Base-by-base conservation (phyloP, 768 basidiomycete genomes). In the Megacollybia marginata region DNA sequence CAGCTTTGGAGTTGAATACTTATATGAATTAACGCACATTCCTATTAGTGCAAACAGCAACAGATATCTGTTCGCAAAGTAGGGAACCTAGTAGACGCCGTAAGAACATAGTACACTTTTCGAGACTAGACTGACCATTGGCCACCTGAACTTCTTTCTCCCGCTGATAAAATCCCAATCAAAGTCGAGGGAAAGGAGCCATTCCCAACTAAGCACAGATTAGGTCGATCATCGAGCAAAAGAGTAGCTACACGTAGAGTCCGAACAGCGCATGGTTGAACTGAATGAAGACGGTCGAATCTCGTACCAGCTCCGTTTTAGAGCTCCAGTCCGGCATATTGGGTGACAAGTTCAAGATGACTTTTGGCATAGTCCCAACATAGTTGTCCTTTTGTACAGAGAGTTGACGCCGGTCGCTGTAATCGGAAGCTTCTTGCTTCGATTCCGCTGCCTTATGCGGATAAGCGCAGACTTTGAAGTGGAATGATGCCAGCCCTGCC, bases 241-340 rank as follows among this genome's bases (percentile, higher is more conserved):
- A 55, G 44, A 19, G 45, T 13, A 64, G 75, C 49, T 50, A 74
- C 80, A 69, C 62, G 55, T 82, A 83, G 19, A 84, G 59, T 11
- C 81, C 82, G 33, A 83, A 63, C 47, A 83, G 64, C 15, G 68
- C 69, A 52, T 84, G 81, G 69, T 76, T 76, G 16, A 83, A 70
- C 54, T 78, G 79, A 51, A 59, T 60, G 55, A 77, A 75, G 47
- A 68, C 63, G 33, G 60, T 65, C 7, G 66, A 65, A 54, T 83
- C 77, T 48, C 68, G 68, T 56, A 59, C 58, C 42, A 83, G 19
- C 61, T 80, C 79, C 5, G 52, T 54, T 15, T 64, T 61, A 13
- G 78, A 76, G 48, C 66, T 68, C 82, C 82, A 84, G 64, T 82
- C 70, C 45, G 71, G 69, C 76, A 78, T 78, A 34, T 50, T 55